A percentile compares a stretch with the other conserved stretches of the same genome.
phyloP scores from a whole-genome alignment of 139 green algal genomes.

The Medakamo hakoo region DNA sequence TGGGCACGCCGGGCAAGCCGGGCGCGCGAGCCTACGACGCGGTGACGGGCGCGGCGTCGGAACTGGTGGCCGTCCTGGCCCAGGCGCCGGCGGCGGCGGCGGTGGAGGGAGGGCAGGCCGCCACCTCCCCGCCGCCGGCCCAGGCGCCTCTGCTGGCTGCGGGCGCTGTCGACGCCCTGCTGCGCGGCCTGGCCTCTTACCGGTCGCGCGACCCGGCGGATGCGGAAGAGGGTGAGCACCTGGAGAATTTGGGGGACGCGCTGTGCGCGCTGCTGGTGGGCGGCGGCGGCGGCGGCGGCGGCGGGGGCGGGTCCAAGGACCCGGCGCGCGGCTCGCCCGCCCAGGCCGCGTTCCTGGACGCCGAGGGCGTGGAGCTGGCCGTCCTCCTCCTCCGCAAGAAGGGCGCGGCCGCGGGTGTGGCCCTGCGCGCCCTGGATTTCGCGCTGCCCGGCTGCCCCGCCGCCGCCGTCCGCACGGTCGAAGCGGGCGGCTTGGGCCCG shows the following conservation, averaged over 20 bases:
- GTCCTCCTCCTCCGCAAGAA: conserved; percentile 71
- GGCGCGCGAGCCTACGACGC: conserved; percentile 26
- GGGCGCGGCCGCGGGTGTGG: conserved; percentile 37
- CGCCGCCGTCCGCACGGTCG: conserved; percentile 46
- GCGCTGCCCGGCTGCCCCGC: conserved; percentile 44
- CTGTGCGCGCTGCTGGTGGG: conserved; percentile 11
- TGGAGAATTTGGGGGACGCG: conserved; percentile 39
- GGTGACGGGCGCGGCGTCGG: conserved; percentile 60
- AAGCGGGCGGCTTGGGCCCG: conserved; percentile 57
- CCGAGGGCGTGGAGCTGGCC: conserved; percentile 76
- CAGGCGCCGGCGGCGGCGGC: conserved; percentile 21
- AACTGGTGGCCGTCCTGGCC: conserved; percentile 81
- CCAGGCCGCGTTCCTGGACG: conserved; percentile 44
- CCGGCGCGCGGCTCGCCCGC: conserved; percentile 49
- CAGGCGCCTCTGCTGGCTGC: conserved; percentile 39
- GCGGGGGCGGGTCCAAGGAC: conserved; percentile 70
- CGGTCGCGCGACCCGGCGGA: conserved; percentile 14
- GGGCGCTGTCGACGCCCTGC: conserved; percentile 64
- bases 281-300: conserved; percentile 38
- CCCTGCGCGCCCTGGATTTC: conserved; percentile 80
- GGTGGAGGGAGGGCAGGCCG: neutral
- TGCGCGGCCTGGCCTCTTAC: conserved; percentile 52
- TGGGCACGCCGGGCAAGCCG: neutral
- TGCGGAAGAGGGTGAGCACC: conserved; percentile 36
- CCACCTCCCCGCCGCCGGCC: conserved; percentile 1